phyloP scores from a whole-genome alignment of 1,284 basidiomycete genomes.

The Dichomitus squalens region DNA sequence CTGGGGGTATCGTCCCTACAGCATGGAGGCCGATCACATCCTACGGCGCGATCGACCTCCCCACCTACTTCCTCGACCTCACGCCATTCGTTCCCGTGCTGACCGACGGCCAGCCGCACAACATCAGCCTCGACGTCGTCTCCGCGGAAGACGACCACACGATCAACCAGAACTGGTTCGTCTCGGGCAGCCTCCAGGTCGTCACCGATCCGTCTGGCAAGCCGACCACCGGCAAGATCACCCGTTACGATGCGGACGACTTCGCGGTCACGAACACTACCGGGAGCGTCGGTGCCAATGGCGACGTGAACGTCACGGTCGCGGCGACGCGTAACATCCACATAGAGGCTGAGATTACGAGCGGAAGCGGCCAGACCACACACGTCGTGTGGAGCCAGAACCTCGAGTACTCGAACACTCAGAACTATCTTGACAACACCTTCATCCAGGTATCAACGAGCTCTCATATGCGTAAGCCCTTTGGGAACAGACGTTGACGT shows the following conservation, averaged over 20 bases:
- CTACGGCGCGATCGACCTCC: slow-evolving; percentile 78
- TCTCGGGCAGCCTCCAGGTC: slow-evolving; percentile 73
- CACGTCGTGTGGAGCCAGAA: slow-evolving; percentile 58
- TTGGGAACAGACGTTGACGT: not conserved
- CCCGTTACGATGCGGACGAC: slow-evolving; percentile 52
- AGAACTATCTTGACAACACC: slow-evolving; percentile 52
- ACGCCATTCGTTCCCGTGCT: slow-evolving; percentile 78
- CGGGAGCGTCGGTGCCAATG: slow-evolving; percentile 43
- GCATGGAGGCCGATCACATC: slow-evolving; percentile 82
- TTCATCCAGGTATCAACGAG: slow-evolving; percentile 47
- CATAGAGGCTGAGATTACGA: slow-evolving; percentile 59
- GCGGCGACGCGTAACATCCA: slow-evolving; percentile 53
- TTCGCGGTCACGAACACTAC: slow-evolving; percentile 56
- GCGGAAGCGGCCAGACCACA: slow-evolving; percentile 56
- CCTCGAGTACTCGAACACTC: slow-evolving; percentile 54
- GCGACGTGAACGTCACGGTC: slow-evolving; percentile 57
- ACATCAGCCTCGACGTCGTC: slow-evolving; percentile 69
- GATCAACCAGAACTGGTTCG: slow-evolving; percentile 77
- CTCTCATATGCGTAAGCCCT: no score
- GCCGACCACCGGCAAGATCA: slow-evolving; percentile 71
- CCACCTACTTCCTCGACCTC: slow-evolving; percentile 78
- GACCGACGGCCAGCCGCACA: slow-evolving; percentile 69
- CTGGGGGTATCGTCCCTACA: slow-evolving; percentile 75
- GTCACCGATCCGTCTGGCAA: slow-evolving; percentile 61
- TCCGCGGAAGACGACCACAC: slow-evolving; percentile 69